Percentiles rank a stretch among this genome's conserved stretches.
Evolutionary conservation across 1,284 basidiomycete genomes (phyloP).

Genomic region (Coriolopsis trogii): DNA sequence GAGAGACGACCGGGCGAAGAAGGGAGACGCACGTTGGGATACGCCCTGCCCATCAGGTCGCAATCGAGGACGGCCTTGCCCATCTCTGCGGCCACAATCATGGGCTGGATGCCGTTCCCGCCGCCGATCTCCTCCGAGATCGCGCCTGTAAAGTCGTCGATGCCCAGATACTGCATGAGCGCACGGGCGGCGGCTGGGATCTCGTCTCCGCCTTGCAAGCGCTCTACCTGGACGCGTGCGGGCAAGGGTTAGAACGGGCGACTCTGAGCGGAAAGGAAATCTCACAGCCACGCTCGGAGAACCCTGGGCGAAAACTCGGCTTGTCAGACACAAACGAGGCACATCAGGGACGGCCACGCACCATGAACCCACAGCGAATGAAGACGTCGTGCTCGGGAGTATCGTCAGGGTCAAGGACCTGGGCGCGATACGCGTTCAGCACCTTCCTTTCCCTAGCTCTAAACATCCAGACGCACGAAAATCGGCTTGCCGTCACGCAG

Average conservation of each 20-base stretch:
- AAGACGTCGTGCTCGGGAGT: conserved; percentile 31
- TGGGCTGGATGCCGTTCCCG: conserved; percentile 57
- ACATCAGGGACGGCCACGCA: conserved; percentile 33
- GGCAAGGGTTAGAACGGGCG: neutral
- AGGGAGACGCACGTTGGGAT: conserved; percentile 33
- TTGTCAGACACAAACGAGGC: neutral
- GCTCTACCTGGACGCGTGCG: conserved; percentile 25
- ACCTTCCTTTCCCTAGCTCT: neutral
- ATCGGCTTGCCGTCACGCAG: conserved; percentile 47
- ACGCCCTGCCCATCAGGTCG: conserved; percentile 59
- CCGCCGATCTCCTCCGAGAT: conserved; percentile 60
- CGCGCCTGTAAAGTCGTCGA: conserved; percentile 34
- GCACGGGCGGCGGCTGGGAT: conserved; percentile 33
- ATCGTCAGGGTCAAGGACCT: conserved; percentile 34
- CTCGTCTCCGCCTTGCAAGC: conserved; percentile 38
- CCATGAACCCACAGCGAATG: conserved; percentile 42
- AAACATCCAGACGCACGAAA: conserved; percentile 34
- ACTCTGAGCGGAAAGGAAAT: neutral
- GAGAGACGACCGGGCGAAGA: neutral
- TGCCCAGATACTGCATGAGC: conserved; percentile 30
- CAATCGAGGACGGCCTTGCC: conserved; percentile 33
- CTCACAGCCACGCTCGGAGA: conserved; percentile 48
- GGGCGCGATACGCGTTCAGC: neutral
- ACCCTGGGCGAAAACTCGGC: conserved; percentile 32
- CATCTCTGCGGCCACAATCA: conserved; percentile 45